Base-by-base conservation (phyloP, 192 early-diverging fungal genomes). In the Mortierella hygrophila region DNA sequence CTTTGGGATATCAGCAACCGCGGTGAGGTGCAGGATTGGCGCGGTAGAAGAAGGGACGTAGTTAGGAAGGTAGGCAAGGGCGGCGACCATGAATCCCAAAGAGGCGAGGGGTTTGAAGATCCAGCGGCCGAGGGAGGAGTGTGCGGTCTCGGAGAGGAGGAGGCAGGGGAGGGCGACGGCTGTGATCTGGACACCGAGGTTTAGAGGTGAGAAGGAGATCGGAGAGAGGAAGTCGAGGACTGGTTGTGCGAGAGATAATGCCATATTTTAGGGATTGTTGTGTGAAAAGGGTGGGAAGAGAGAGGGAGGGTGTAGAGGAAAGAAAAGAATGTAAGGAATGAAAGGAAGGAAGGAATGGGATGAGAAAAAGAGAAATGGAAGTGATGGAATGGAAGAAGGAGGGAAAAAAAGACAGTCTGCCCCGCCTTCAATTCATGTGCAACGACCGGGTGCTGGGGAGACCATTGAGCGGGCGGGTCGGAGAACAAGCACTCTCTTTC, bases 21-120 rank as follows among this genome's bases (percentile, higher is more conserved):
- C 21, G 2, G 55, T 47, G 57, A 80, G 80, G 1, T 78, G 29
- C 21, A 79, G 77, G 21, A 54, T 23, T 3, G 75, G 49, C 6
- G 79, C n/a, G 8, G 71, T 81, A 1, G 75, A 41, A 15, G 79
- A 77, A 15, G 76, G 70, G 32, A 60, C 18, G 4, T 68, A 23
- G 9, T 40, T 46, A 29, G 84, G 84, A 16, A 86, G 71, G n/a
- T 86, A 86, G 29, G 84, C 63, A 9, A 86, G 68, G 8, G 79
- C 79, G 38, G 84, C 84, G 65, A 81, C 41, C 21, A 86, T 38
- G 76, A 86, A 86, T 15, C 84, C 84, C n/a, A 86, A 73, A 2
- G 84, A 86, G 5, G 84, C 84, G 0, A 86, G 42, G 42, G 84
- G 84, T 40, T 86, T 86, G 75, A 81, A 86, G 65, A 86, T 42